Percentiles rank a stretch among this genome's conserved stretches.
Conservation (phyloP, 306 rosid genomes). For the Herpetospermum pedunculosum region DNA sequence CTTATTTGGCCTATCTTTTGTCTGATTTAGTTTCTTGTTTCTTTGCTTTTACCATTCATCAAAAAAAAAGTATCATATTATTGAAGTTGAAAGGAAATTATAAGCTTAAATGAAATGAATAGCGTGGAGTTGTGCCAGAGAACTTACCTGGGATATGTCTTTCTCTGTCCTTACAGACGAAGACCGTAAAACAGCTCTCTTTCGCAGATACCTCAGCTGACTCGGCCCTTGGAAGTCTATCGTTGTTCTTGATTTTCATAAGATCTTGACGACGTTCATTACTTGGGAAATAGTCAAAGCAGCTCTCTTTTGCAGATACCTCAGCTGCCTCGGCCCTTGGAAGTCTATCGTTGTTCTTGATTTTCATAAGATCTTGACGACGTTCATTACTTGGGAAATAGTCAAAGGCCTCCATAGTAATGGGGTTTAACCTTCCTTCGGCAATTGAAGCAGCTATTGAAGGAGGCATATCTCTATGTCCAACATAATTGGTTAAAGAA, state of each 20-base stretch:
- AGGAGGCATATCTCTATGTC: conserved; percentile 58
- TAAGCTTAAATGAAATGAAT: neutral
- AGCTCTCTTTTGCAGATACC: too few relatives aligned
- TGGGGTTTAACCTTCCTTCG: conserved; percentile 73
- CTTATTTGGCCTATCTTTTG: neutral
- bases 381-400: conserved; percentile 20
- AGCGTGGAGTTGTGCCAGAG: neutral
- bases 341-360: conserved; percentile 17
- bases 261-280: conserved; percentile 19
- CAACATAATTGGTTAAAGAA: conserved; percentile 33
- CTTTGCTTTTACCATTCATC: neutral
- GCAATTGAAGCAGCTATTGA: conserved; percentile 65
- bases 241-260: conserved; percentile 17
- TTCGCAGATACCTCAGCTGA: conserved; percentile 20
- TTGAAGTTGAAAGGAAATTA: neutral
- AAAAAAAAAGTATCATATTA: neutral
- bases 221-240: conserved; percentile 18
- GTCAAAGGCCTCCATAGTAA: conserved; percentile 67
- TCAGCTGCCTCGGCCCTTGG: conserved; percentile 25
- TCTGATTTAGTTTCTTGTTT: neutral
- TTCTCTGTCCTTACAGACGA: conserved; percentile 26
- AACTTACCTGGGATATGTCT: conserved; percentile 40
- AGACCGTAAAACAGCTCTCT: conserved; percentile 38
- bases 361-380: conserved; percentile 16
- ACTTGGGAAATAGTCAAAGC: conserved; percentile 37